Conservation (phyloP, 768 basidiomycete genomes). For the Tulasnella calospora region DNA sequence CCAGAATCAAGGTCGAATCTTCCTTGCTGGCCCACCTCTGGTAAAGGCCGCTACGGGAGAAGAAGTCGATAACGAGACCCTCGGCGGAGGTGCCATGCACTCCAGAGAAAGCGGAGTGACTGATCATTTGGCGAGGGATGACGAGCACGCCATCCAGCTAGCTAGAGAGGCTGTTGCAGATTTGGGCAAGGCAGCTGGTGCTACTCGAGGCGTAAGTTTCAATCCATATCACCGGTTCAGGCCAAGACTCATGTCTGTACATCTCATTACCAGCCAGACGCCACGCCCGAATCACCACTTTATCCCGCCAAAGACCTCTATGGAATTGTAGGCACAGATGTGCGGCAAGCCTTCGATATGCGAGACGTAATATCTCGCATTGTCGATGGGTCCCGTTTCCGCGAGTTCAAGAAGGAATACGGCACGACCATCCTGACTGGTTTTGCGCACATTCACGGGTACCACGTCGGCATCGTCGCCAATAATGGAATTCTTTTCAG, state of each 20-base stretch:
- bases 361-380: slow-evolving; percentile 87
- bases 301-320: slow-evolving; percentile 79
- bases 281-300: slow-evolving; percentile 61
- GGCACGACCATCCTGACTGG: slow-evolving; percentile 86
- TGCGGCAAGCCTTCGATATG: slow-evolving; percentile 87
- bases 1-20: slow-evolving; percentile 86
- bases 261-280: slow-evolving; percentile 48
- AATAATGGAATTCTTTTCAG: slow-evolving; percentile 96
- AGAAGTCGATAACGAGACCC: slow-evolving; percentile 83
- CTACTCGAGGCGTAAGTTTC: slow-evolving; percentile 12
- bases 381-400: slow-evolving; percentile 85
- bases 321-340: slow-evolving; percentile 87
- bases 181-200: slow-evolving; percentile 58
- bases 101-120: slow-evolving; percentile 87
- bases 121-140: slow-evolving; percentile 79
- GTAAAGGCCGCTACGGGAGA: slow-evolving; percentile 95
- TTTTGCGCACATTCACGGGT: slow-evolving; percentile 85
- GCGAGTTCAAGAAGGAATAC: slow-evolving; percentile 96
- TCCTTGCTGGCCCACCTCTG: slow-evolving; percentile 89
- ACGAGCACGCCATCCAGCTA: slow-evolving; percentile 78
- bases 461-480: slow-evolving; percentile 84
- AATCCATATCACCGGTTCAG: background rate
- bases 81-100: slow-evolving; percentile 89
- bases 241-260: background rate
- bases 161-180: slow-evolving; percentile 74